Evolutionary conservation across 176 grass and related monocot genomes (phyloP), one percentile per base, ranked within the genome.

Genomic region (Stipa capillata): DNA sequence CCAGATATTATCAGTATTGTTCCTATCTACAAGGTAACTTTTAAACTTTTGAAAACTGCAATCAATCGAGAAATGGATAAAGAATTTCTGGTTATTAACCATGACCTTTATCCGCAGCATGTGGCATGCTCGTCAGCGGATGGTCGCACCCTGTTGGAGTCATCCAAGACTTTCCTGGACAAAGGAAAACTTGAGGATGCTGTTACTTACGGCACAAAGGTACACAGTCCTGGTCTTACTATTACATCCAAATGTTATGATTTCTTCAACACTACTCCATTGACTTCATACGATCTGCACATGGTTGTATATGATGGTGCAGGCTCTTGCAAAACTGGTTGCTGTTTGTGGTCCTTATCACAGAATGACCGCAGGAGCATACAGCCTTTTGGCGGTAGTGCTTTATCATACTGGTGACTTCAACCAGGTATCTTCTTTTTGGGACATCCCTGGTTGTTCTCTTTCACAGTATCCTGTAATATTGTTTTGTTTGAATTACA

Each of bases 111-210:
- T 75, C 58, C 83, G 76, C 82, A 98, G 96, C 92, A 98, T 90
- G 92, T 94, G 62, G 84, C 96, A 25, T 98, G 96, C 85, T 94
- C 96, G 39, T 98, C 96, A 78, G 96, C 96, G 48, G 96, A 98
- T 81, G 96, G 96, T 36, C 85, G 92, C 60, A 95, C 90, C 55
- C 82, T 98, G 16, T 84, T 98, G 83, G 96, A 98, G 85, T 98
- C 96, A 91, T 98, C 96, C 27, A 98, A 98, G 73, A 98, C 92
- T 51, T 98, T 91, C 63, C 87, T 98, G 71, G 96, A 98, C 71
- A 98, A 98, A 87, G 96, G 96, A 25, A 98, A 98, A 77, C 86
- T 98, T 79, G 95, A 98, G 81, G 95, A 94, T 91, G 95, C 95
- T 91, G 95, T 98, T 73, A 98, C 76, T 50, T 84, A 93, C 35